Base-by-base conservation (phyloP, 495 filamentous ascomycete genomes). In the Cryomyces minteri region DNA sequence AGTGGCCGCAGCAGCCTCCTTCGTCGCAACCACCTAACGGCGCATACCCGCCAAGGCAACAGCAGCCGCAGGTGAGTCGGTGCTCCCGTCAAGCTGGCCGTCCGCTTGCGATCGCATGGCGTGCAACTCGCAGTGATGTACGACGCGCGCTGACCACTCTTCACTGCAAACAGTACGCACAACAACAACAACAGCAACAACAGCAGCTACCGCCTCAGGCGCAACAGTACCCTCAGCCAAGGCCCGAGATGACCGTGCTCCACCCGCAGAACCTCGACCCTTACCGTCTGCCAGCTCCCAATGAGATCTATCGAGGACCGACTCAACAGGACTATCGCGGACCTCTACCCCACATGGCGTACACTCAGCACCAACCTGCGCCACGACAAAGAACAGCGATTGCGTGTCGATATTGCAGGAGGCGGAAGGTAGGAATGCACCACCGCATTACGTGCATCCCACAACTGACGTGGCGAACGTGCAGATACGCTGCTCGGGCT, bases 401-500 rank as follows among this genome's bases (percentile, higher is more conserved):
- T 58, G 82, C 82, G n/a, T 88, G 82, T 58, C 72, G 79, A 44
- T 88, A 88, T 58, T 88, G 82, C 62, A 67, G 82, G 43, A 70
- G 82, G 64, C 75, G 82, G 49, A 88, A 88, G 76, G 82, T 86
- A 68, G 55, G 70, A 45, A 25, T 2, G 18, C 18, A 25, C 18
- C 2, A 25, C 18, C 18, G 18, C 18, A 2, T 25, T 25, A 25
- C 18, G 2, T 25, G 18, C 18, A 25, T 25, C 18, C 18, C 18
- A 25, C 18, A 25, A 25, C 18, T 25, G 2, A 25, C 18, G 18
- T 25, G 18, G 18, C 18, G 18, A 25, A 25, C 2, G 5, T 30
- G 4, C 59, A 88, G 82, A 88, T 88, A 61, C 80, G 82, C 32
- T 88, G 82, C 64, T 87, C 83, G 4, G 83, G 82, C 18, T 88